Conservation (phyloP, 768 basidiomycete genomes). For the Pleurotus salmoneostramineus region DNA sequence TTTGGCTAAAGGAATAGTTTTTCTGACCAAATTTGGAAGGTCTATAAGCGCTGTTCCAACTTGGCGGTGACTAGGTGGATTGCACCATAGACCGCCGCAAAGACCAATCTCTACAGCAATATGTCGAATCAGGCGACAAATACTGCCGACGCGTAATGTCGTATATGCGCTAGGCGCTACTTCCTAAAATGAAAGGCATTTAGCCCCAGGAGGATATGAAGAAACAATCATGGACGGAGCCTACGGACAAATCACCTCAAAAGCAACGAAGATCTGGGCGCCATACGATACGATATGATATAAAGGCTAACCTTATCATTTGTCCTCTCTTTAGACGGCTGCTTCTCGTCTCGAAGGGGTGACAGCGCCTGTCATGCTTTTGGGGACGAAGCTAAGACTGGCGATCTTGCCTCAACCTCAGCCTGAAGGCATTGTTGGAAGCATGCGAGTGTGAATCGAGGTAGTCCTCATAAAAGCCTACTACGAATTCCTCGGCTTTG, state of each 20-base stretch:
- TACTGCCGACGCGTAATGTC: neutral
- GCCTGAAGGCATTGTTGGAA: slow-evolving; percentile 77
- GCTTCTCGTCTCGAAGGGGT: too few species aligned
- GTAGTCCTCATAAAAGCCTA: slow-evolving; percentile 79
- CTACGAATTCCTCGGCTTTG: slow-evolving; percentile 82
- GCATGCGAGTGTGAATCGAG: slow-evolving; percentile 63
- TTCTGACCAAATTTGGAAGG: slow-evolving; percentile 3
- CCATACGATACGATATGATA: too few species aligned
- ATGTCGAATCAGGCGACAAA: neutral
- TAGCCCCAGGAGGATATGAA: neutral
- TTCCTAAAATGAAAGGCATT: neutral
- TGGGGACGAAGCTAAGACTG: neutral
- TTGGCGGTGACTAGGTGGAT: slow-evolving; percentile 10
- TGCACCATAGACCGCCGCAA: slow-evolving; percentile 1
- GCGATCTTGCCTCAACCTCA: slow-evolving; percentile 60
- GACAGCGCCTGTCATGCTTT: too few species aligned
- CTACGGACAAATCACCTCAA: too few species aligned
- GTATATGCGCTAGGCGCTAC: neutral
- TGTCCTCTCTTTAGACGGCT: too few species aligned
- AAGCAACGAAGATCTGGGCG: too few species aligned
- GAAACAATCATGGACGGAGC: neutral
- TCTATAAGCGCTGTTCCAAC: slow-evolving; percentile 6
- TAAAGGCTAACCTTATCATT: too few species aligned
- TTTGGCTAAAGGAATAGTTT: slow-evolving; percentile 13
- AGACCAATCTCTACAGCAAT: neutral